phyloP scores from a whole-genome alignment of 352 stramenopile species.

The Pythium chondricola region DNA sequence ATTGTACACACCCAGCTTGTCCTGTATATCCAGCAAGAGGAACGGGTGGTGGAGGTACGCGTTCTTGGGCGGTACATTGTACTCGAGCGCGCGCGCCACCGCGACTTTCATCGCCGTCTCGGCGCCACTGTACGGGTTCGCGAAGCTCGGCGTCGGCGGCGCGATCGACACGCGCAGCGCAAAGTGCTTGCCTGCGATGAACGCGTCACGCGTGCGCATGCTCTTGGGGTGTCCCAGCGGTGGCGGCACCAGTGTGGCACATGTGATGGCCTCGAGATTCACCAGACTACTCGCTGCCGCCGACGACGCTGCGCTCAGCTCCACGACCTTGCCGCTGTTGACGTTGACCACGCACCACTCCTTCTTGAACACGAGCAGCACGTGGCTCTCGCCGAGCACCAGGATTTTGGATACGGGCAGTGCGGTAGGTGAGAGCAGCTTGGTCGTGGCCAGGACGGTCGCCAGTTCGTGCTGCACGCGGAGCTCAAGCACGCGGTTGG shows the following conservation, averaged over 20 bases:
- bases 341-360: conserved; percentile 59
- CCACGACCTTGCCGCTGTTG: conserved; percentile 47
- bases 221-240: conserved; percentile 16
- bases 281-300: conserved; percentile 9
- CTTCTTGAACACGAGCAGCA: conserved; percentile 57
- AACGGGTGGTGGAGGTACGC: conserved; percentile 64
- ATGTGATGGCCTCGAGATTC: conserved; percentile 29
- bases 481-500: conserved; percentile 37
- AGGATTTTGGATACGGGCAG: conserved; percentile 50
- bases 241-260: conserved; percentile 36
- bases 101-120: conserved; percentile 37
- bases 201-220: conserved; percentile 24
- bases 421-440: conserved; percentile 7
- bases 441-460: conserved; percentile 13
- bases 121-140: neutral
- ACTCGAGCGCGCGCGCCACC: conserved; percentile 41
- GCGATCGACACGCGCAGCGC: conserved; percentile 42
- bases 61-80: conserved; percentile 32
- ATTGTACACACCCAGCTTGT: conserved; percentile 59
- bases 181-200: conserved; percentile 54
- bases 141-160: conserved; percentile 8
- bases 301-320: conserved; percentile 15
- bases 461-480: conserved; percentile 57
- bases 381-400: conserved; percentile 59
- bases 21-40: conserved; percentile 51